These are phyloP conservation scores for Leishmania turanica DNA, from an alignment of 208 protist species.

Conservation along the genomic window DNA sequence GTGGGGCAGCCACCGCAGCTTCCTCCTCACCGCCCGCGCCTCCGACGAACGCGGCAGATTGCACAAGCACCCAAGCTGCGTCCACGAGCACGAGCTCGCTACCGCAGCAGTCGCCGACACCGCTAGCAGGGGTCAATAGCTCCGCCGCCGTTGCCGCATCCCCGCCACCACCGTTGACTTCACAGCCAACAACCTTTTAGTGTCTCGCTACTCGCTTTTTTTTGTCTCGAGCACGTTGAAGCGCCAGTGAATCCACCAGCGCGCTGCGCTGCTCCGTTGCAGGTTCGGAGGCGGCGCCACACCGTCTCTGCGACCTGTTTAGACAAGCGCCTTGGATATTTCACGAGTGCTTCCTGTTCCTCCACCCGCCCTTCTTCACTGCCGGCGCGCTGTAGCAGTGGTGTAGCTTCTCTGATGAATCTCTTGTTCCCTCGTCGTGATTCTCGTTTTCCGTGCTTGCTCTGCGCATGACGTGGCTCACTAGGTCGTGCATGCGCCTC, in stretches of 20 bases:
- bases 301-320: not conserved
- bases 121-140: not conserved
- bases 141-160: not conserved
- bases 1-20: not conserved
- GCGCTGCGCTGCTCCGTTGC: not conserved
- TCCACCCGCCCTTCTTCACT: not conserved
- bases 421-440: not conserved
- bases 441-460: not conserved
- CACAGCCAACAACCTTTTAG: not conserved
- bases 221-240: not conserved
- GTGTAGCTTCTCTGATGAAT: not conserved
- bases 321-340: not conserved
- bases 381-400: not conserved
- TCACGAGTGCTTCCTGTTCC: not conserved
- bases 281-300: not conserved
- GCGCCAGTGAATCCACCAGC: not conserved
- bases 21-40: not conserved
- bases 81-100: not conserved
- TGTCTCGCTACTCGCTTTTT: not conserved
- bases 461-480: not conserved
- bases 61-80: no score
- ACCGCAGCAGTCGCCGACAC: not conserved
- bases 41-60: not conserved
- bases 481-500: not conserved
- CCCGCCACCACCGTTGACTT: no score